phyloP scores from a whole-genome alignment of 179 eudicot genomes.

The Monotropa hypopitys region DNA sequence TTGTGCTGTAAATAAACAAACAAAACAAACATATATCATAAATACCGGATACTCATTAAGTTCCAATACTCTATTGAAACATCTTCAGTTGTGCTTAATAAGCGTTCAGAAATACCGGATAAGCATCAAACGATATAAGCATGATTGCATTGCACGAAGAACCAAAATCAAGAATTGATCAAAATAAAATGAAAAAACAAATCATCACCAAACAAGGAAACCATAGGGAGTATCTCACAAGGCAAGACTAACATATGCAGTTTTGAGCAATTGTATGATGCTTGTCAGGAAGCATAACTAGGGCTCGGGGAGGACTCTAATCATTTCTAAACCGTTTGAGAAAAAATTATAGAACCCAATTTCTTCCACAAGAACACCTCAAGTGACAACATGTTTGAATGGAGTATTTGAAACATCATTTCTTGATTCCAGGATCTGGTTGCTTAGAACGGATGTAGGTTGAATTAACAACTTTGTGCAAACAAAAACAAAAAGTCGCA shows the following conservation, averaged over 20 bases:
- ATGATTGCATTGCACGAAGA: background rate
- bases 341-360: background rate
- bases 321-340: background rate
- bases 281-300: background rate
- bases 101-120: background rate
- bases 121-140: background rate
- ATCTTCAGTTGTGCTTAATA: background rate
- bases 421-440: background rate
- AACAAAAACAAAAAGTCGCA: background rate
- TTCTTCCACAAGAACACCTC: background rate
- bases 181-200: background rate
- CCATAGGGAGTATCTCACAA: background rate
- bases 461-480: background rate
- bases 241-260: background rate
- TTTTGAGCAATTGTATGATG: slow-evolving; percentile 2
- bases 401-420: background rate
- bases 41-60: background rate
- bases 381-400: background rate
- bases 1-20: slow-evolving; percentile 59
- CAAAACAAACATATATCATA: background rate
- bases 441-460: background rate
- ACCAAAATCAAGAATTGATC: background rate
- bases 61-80: background rate
- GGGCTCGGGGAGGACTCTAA: background rate
- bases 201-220: background rate